Evolutionary conservation across 108 stramenopile genomes (phyloP).

Genomic region (Cylindrotheca closterium): DNA sequence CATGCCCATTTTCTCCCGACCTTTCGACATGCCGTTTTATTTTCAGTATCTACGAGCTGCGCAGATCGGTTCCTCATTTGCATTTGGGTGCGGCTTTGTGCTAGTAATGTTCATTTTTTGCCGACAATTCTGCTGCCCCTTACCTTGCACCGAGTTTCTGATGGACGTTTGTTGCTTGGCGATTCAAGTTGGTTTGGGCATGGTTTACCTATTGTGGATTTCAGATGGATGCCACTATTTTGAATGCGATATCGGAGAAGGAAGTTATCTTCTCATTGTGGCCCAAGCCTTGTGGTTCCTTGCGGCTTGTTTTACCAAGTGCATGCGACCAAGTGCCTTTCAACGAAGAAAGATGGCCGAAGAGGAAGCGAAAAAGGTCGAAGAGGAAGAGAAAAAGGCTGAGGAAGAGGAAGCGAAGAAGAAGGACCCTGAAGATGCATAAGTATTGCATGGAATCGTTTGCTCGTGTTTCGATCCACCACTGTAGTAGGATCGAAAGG

Average conservation of each 20-base stretch:
- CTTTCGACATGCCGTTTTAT: no score
- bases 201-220: slow-evolving; percentile 16
- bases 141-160: slow-evolving; percentile 23
- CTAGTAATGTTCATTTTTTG: slow-evolving; percentile 21
- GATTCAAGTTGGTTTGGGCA: slow-evolving; percentile 22
- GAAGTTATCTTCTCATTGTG: slow-evolving; percentile 4
- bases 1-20: no score
- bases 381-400: not conserved
- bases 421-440: not conserved
- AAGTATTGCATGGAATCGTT: no score
- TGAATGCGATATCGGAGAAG: slow-evolving; percentile 14
- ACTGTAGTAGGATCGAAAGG: no score
- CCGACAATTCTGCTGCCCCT: slow-evolving; percentile 30
- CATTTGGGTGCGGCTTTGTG: slow-evolving; percentile 15
- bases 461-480: no score
- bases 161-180: slow-evolving; percentile 13
- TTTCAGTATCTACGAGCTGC: no score
- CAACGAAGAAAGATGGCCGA: not conserved
- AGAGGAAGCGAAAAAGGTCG: not conserved
- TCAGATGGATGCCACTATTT: slow-evolving; percentile 8
- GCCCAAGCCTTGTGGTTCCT: slow-evolving; percentile 25
- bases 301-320: slow-evolving; percentile 22
- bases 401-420: not conserved
- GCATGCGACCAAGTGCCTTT: slow-evolving; percentile 24
- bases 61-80: not conserved